Base-by-base conservation (phyloP, 2,329 filamentous ascomycete genomes). In the Aureobasidium sp. region DNA sequence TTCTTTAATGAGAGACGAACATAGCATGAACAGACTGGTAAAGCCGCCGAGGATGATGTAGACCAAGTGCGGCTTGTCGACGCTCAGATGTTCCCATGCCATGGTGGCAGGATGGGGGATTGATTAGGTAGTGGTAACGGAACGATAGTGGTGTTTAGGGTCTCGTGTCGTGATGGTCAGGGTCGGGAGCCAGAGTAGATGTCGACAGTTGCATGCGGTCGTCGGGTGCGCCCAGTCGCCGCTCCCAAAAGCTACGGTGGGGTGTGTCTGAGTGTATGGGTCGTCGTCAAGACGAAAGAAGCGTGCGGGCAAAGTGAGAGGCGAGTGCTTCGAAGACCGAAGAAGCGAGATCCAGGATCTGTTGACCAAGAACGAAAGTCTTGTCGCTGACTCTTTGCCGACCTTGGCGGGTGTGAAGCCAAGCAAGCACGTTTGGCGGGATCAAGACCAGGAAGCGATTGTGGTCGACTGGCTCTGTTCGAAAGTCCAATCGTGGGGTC, bases 21-120 rank as follows among this genome's bases (percentile, higher is more conserved):
- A 96, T 64, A 99, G 82, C 94, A 99, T 99, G 79, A 99, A 99
- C 70, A 99, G 81, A 64, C 89, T 91, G 68, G 94, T 99, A 79
- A 99, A 99, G 74, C 93, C 94, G 71, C 94, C 94, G 62, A 99
- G 81, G 77, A 99, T 97, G 77, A 97, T 91, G 77, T 99, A 99
- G 67, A 96, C 94, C 90, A 97, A 77, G 81, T 99, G 94, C 70
- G 94, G 90, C 81, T 88, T 89, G 77, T 95, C 97, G 79, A 97
- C 87, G 65, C 87, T 86, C 59, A 93, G 82, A 68, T 92, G 88
- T 52, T 87, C 83, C 89, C 89, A 92, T 65, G 86, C 87, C 88
- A 91, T 91, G 66, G 5, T 63, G 61, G 39, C 53, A 36, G 53
- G 29, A n/a, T 36, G 7, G n/a, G 29, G 9, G 17, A 17, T 17